Conservation (phyloP, 1,139 yeast genomes). For the Casaregolazyma suthepensis region DNA sequence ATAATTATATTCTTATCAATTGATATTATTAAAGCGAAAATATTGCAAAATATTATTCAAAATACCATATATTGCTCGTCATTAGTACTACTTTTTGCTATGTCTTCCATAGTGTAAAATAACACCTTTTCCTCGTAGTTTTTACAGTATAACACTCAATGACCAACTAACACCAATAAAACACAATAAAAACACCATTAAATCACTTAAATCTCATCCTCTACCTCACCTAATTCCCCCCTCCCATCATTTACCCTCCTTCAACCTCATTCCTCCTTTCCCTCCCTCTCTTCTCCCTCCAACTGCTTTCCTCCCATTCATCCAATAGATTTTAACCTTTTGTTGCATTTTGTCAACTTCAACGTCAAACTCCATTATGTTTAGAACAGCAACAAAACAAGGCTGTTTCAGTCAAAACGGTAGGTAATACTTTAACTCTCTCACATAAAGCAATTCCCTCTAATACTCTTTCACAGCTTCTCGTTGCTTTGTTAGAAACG, state of each 20-base stretch:
- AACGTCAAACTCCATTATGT: background rate
- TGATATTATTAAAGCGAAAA: too few relatives aligned
- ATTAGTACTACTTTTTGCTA: too few relatives aligned
- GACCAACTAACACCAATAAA: too few relatives aligned
- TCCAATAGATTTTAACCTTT: background rate
- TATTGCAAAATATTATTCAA: too few relatives aligned
- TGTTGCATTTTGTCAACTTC: slow-evolving; percentile 6
- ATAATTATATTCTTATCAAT: too few relatives aligned
- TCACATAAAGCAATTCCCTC: background rate
- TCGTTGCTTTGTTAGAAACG: slow-evolving; percentile 20
- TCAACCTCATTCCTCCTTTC: slow-evolving; percentile 4
- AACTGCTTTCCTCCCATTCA: slow-evolving; percentile 7
- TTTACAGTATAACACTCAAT: background rate
- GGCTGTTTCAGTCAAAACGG: slow-evolving; percentile 5
- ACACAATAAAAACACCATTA: background rate
- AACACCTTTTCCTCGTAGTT: too few relatives aligned
- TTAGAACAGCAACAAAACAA: slow-evolving; percentile 2
- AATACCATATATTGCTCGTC: too few relatives aligned
- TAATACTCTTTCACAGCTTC: background rate
- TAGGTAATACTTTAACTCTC: background rate
- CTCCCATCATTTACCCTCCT: slow-evolving; percentile 7
- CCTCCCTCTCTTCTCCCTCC: slow-evolving; percentile 2
- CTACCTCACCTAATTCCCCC: slow-evolving; percentile 2
- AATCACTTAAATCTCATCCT: background rate
- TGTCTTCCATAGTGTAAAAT: too few relatives aligned